Base-by-base conservation (phyloP, 73 alveolate species). In the Paramecium caudatum region DNA sequence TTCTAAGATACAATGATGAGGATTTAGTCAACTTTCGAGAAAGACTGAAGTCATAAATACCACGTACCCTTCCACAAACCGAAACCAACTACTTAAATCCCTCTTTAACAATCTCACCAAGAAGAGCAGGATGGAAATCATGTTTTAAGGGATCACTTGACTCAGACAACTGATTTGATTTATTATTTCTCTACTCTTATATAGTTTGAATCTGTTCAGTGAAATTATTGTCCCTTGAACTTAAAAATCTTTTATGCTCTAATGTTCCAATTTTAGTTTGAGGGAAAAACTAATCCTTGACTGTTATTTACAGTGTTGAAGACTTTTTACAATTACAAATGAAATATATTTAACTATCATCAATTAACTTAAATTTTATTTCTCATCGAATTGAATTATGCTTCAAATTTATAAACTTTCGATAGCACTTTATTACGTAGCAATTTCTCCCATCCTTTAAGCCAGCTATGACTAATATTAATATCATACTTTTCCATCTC, bases 341-440 rank as follows among this genome's bases (percentile, higher is more conserved):
- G n/a, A n/a, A n/a, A n/a, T n/a, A n/a, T 27, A 55, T 43, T 55
- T 23, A 55, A 55, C 45, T 55, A 55, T 23, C 80, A 55, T 55
- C 80, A 55, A 4, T 12, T 55, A 55, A n/a, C n/a, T n/a, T n/a
- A n/a, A n/a, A 27, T 21, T 19, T 55, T 9, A 9, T 8, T 55
- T 55, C 30, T 55, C n/a, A 55, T 55, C 45, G 13, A 55, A 3
- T 55, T 55, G 30, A 55, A 55, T 23, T 19, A 21, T 55, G 9
- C 25, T 10, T 9, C 23, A 0, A 19, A 23, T 2, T 1, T 0
- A 21, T 55, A 0, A 3, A 5, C 21, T 7, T 55, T 55, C 10
- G 1, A 10, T 10, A 55, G 12, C 2, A 55, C 80, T 1, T 55
- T 55, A 4, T 55, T 43, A 10, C 30, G 30, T 6, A 55, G 41